Evolutionary conservation across 75 land plant species (phyloP).

Genomic region (Selaginella moellendorffii): DNA sequence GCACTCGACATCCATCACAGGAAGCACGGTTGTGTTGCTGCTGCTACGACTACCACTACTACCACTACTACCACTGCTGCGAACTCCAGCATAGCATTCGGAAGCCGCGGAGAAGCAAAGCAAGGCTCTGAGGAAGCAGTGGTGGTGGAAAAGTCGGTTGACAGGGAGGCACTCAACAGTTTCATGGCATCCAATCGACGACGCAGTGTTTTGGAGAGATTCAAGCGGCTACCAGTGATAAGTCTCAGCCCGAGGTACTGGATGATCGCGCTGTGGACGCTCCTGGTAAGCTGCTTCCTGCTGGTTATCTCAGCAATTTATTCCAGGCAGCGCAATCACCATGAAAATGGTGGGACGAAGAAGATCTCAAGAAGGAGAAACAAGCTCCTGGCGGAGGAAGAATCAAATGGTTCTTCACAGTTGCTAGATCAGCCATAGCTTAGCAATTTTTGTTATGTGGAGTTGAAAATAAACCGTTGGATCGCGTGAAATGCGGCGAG

Average conservation of each 20-base stretch:
- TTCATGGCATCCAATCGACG: background rate
- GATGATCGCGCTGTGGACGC: constrained; percentile 25
- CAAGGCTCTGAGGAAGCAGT: background rate
- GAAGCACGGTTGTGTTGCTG: constrained; percentile 37
- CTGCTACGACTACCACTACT: too few species aligned
- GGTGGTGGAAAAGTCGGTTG: background rate
- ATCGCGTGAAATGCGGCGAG: too few species aligned
- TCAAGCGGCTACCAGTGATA: background rate
- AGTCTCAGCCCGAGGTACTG: constrained; percentile 18
- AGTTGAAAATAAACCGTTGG: background rate
- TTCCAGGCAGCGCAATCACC: constrained; percentile 3
- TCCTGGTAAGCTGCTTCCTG: constrained; percentile 17
- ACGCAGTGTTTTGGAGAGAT: background rate
- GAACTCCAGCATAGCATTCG: background rate
- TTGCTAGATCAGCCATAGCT: too few species aligned
- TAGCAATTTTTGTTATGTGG: too few species aligned
- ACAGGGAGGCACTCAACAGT: background rate
- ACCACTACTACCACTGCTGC: too few species aligned
- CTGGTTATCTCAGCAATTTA: constrained; percentile 14
- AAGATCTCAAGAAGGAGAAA: background rate
- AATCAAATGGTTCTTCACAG: too few species aligned
- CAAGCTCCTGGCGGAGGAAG: background rate
- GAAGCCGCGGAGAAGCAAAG: background rate
- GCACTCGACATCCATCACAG: constrained; percentile 63
- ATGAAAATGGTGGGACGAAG: background rate